Evolutionary conservation across 2,329 filamentous ascomycete genomes (phyloP), one percentile per base, ranked within the genome.

Genomic region (Zymoseptoria crescenta): DNA sequence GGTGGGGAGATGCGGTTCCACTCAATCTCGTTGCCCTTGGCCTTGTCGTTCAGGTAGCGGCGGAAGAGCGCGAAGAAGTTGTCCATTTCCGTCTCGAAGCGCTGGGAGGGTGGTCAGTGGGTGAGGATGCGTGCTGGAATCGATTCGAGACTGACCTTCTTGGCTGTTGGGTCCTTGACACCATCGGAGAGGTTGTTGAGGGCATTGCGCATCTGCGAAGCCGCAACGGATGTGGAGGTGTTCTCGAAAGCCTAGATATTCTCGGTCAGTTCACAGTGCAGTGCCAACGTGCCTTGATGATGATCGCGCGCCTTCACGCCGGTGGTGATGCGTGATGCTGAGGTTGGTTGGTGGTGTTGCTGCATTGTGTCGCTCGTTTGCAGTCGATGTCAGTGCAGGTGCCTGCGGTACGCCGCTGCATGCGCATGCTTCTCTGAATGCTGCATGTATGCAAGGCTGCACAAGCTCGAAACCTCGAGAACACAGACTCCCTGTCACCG

Each of bases 1-100:
- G 94, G 94, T 67, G 94, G 94, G 57, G 89, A 88, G 75, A 99
- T 99, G 72, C 91, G 91, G 66, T 95, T 91, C 94, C 94, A 99
- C 76, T 96, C 90, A 68, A 91, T 93, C 74, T 86, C 86, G 75
- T 94, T 96, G 76, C 93, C 92, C 86, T 97, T 97, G 73, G 94
- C 93, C 83, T 96, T 96, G 81, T 97, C 94, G 75, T 96, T 96
- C 65, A 99, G 82, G 79, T 96, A 99, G 79, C 94, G 87, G 74
- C 94, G 89, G 87, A 99, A 99, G 63, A 99, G 88, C 62, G 91
- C 88, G 75, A 99, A 99, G 83, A 99, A 99, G 86, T 99, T 99
- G 85, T 99, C 94, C 92, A 96, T 97, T 80, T 99, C 93, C 4
- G 92, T 95, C 81, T 97, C 93, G 77, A 97, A 97, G 67, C 95